Evolutionary conservation across 768 basidiomycete species (phyloP), one percentile per base, ranked within the genome.

Genomic region (Mrakia blollopis): DNA sequence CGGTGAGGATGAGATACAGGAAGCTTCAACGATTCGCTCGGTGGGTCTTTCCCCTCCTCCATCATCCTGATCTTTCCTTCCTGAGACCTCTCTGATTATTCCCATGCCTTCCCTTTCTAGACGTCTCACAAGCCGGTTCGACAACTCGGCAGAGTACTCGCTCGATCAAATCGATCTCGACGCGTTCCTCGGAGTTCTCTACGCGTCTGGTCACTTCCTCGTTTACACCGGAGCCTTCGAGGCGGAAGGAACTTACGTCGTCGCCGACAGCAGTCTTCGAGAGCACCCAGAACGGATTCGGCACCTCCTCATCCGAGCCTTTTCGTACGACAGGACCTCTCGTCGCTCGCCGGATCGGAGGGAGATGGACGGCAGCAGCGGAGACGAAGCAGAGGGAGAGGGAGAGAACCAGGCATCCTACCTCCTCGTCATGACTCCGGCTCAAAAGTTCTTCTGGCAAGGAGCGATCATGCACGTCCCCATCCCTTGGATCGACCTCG

Each of bases 11-110:
- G 78, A 88, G 97, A 65, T 94, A 96, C 83, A 88, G 97, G 70
- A 98, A 98, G 83, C 86, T 98, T 21, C 93, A 94, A 80, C 91
- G 96, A 5, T 95, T 97, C 83, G 92, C 92, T 63, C 88, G 93
- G 93, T 93, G 81, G 80, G 86, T 80, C 32, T 0, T 35, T 44
- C 23, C 25, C 7, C 14, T 44, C 32, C 6, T 50, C 23, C 25
- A 10, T 39, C 2, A n/a, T 61, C 21, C 44, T n/a, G n/a, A n/a
- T n/a, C 14, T 32, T 18, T 60, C n/a, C 7, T 13, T 3, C 28
- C 61, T 6, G n/a, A 50, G 30, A 54, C n/a, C 14, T 37, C 41
- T 28, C 44, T 23, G 7, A 52, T 3, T 5, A 32, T 25, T 28
- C 0, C 63, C 47, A 39, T 14, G 28, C 32, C 10, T 28, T 37